Conservation (phyloP, 2,329 filamentous ascomycete genomes). For the Aspergillus sp. region DNA sequence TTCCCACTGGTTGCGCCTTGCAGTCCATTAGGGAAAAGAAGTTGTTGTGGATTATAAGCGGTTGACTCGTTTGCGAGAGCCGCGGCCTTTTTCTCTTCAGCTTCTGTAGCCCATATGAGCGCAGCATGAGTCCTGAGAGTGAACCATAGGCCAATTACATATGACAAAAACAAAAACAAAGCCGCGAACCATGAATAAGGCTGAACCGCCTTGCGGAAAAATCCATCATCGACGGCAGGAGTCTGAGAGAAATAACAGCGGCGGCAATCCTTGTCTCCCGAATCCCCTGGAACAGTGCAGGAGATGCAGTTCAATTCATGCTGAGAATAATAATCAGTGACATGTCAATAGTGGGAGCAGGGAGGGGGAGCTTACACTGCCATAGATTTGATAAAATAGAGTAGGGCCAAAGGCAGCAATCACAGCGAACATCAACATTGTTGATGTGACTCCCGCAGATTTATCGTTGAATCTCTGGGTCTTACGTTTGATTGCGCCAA, state of each 20-base stretch:
- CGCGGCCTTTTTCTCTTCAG: slow-evolving; percentile 66
- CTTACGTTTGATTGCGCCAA: slow-evolving; percentile 94
- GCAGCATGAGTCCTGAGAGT: slow-evolving; percentile 93
- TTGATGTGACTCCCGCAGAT: slow-evolving; percentile 93
- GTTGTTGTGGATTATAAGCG: slow-evolving; percentile 30
- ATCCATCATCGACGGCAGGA: slow-evolving; percentile 77
- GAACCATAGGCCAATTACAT: slow-evolving; percentile 90
- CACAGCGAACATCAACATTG: slow-evolving; percentile 94
- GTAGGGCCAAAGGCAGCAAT: slow-evolving; percentile 95
- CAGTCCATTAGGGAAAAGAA: slow-evolving; percentile 24
- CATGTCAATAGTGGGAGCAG: background rate
- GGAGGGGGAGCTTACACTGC: slow-evolving; percentile 57
- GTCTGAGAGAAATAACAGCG: slow-evolving; percentile 91
- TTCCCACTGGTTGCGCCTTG: slow-evolving; percentile 29
- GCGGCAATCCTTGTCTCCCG: slow-evolving; percentile 63
- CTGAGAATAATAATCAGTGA: slow-evolving; percentile 41
- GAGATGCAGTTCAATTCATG: slow-evolving; percentile 84
- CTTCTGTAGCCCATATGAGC: slow-evolving; percentile 89
- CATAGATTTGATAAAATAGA: slow-evolving; percentile 97
- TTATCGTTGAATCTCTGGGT: slow-evolving; percentile 97
- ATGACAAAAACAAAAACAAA: slow-evolving; percentile 80
- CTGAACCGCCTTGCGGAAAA: slow-evolving; percentile 84
- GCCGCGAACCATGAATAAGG: slow-evolving; percentile 92
- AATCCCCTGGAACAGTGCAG: slow-evolving; percentile 51
- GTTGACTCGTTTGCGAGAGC: slow-evolving; percentile 23